These are phyloP conservation scores for Gastrolobium villosum DNA, from an alignment of 306 rosid species.

Conservation along the genomic window DNA sequence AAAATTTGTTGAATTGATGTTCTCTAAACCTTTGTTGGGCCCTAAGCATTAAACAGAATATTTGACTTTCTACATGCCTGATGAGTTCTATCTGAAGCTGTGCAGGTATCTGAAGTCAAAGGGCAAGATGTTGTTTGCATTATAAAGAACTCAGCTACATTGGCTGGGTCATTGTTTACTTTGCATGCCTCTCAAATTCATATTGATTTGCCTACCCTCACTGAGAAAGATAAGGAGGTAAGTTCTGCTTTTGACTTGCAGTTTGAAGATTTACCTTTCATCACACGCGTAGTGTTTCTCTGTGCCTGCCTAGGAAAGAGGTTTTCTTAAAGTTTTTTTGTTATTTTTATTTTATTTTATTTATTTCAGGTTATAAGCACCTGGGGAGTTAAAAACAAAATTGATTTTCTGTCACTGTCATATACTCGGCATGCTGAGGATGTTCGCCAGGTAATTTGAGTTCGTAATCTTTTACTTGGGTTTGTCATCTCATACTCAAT, in stretches of 20 bases:
- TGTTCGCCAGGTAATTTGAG: conserved; percentile 73
- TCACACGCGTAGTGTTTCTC: not conserved
- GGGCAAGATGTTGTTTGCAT: conserved; percentile 86
- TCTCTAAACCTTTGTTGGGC: conserved; percentile 30
- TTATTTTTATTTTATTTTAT: conserved; percentile 8
- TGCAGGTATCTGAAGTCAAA: conserved; percentile 86
- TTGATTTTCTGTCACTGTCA: conserved; percentile 92
- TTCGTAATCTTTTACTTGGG: conserved; percentile 35
- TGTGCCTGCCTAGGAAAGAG: not conserved
- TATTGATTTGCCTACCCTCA: conserved; percentile 90
- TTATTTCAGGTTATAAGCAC: conserved; percentile 80
- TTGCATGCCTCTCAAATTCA: conserved; percentile 92
- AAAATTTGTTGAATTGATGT: conserved; percentile 36
- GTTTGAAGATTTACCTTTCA: conserved; percentile 27
- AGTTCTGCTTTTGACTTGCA: conserved; percentile 23
- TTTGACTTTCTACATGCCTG: conserved; percentile 34
- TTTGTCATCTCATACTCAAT: conserved; percentile 33
- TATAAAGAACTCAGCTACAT: conserved; percentile 87
- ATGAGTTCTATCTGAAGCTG: conserved; percentile 44
- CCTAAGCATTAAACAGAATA: conserved; percentile 23
- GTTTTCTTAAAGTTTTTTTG: not conserved
- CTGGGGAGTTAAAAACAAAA: conserved; percentile 88
- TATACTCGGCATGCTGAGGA: conserved; percentile 88
- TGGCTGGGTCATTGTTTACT: conserved; percentile 93
- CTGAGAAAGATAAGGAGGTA: conserved; percentile 91